A percentile compares a stretch with the other conserved stretches of the same genome.
phyloP scores from a whole-genome alignment of 805 yeast genomes.

The Kockiozyma suomiensis region DNA sequence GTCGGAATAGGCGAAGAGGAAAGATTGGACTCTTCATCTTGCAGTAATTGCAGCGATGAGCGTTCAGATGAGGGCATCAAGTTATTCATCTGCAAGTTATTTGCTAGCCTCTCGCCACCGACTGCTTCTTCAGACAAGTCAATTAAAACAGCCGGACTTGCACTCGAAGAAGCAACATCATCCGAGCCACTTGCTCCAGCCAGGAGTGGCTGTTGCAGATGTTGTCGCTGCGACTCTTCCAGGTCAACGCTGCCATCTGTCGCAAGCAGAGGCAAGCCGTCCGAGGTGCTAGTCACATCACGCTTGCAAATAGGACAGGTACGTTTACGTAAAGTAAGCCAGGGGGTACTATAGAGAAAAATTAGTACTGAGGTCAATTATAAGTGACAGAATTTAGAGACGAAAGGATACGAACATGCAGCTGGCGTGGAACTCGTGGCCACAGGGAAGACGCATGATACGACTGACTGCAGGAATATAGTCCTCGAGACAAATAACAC shows the following conservation, averaged over 20 bases:
- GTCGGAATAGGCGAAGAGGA: not conserved
- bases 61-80: not conserved
- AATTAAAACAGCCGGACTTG: not conserved
- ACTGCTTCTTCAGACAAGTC: not conserved
- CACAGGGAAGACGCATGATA: constrained; percentile 59
- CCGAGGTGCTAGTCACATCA: constrained; percentile 39
- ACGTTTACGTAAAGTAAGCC: constrained; percentile 59
- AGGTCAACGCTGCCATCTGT: constrained; percentile 19
- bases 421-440: constrained; percentile 60
- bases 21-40: not conserved
- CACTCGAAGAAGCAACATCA: not conserved
- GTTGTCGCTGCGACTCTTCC: constrained; percentile 30
- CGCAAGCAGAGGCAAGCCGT: constrained; percentile 8
- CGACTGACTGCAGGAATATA: constrained; percentile 51
- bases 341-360: constrained; percentile 45
- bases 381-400: not conserved
- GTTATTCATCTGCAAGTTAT: not conserved
- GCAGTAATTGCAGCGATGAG: not conserved
- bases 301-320: constrained; percentile 64
- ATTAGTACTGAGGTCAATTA: too few relatives aligned
- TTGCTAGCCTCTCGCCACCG: not conserved
- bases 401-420: constrained; percentile 46
- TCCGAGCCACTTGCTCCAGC: not conserved
- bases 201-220: constrained; percentile 22
- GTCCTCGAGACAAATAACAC: constrained; percentile 62